Evolutionary conservation across 176 grass and related monocot genomes (phyloP), one percentile per base, ranked within the genome.

Genomic region (Aegilops tauschii): DNA sequence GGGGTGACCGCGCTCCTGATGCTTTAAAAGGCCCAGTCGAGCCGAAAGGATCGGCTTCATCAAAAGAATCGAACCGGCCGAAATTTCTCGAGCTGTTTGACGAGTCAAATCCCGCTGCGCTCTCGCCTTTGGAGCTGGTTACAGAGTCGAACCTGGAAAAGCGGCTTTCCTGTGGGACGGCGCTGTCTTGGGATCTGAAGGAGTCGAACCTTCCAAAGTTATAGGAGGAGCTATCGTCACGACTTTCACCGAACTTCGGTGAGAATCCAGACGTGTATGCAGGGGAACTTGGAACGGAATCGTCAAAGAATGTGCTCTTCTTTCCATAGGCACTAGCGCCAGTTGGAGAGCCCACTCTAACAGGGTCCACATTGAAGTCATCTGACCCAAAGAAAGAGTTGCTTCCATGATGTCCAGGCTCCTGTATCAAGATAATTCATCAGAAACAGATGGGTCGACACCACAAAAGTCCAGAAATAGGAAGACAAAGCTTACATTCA

Each of bases 281-380:
- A 56, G 97, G 97, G 65, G 97, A 93, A 74, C 94, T 96, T 47
- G 97, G 97, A 73, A 99, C 97, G 23, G 97, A 99, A 69, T 99
- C 97, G 17, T 99, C 97, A 73, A 96, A 99, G 85, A 99, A 99
- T 81, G 94, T 71, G 83, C 85, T 93, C 76, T 75, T 94, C 80
- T 90, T 92, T 61, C 89, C 97, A 37, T 89, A 96, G 61, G 52
- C 85, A 84, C 84, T 90, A 66, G 74, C 69, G 2, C 82, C 90
- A 70, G 82, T 91, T 74, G 90, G 94, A 11, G 90, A 93, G 49
- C 83, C 85, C 78, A 86, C 89, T 76, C 89, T 88, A 68, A 86
- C 68, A 68, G 87, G 82, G 68, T 86, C 85, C 73, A 88, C 78
- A 69, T 86, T 91, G 36, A 93, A 95, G 77, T 93, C 89, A 37